These are phyloP conservation scores for Populus hybrid DNA, from an alignment of 441 rosid genomes.

Conservation along the genomic window DNA sequence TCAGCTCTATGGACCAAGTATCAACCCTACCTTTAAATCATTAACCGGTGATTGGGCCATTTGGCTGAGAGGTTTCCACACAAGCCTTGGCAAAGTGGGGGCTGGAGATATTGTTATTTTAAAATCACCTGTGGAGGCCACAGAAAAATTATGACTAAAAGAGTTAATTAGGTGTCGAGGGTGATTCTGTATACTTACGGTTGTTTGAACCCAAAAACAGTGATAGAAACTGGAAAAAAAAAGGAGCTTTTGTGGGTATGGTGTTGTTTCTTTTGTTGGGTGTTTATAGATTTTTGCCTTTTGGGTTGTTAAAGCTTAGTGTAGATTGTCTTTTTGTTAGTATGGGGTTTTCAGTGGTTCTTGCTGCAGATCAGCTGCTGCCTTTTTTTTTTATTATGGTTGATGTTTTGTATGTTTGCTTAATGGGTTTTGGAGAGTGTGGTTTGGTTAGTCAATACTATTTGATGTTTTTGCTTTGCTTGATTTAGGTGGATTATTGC, in stretches of 20 bases:
- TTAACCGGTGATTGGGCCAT: conserved; percentile 42
- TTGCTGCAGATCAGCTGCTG: not conserved
- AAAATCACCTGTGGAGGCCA: conserved; percentile 60
- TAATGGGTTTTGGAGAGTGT: not conserved
- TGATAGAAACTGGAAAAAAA: too few species aligned
- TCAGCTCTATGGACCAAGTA: conserved; percentile 71
- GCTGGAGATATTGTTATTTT: conserved; percentile 68
- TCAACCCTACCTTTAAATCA: conserved; percentile 62
- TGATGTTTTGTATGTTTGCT: not conserved
- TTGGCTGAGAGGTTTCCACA: conserved; percentile 55
- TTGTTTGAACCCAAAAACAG: conserved; percentile 43
- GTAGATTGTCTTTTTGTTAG: not conserved
- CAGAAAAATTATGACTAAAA: conserved; percentile 42
- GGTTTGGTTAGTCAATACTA: not conserved
- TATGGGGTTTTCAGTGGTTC: not conserved
- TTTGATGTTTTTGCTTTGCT: not conserved
- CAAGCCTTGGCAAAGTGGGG: conserved; percentile 37
- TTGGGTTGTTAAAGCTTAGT: not conserved
- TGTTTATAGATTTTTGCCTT: not conserved
- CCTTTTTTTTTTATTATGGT: not conserved
- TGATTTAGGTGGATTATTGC: not conserved
- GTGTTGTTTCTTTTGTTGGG: not conserved
- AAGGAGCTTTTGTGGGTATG: conserved; percentile 59
- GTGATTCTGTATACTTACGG: conserved; percentile 53
- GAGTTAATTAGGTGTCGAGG: conserved; percentile 62